Evolutionary conservation across 2,329 filamentous ascomycete species (phyloP).

Genomic region (Xylariomycetidae sp.): DNA sequence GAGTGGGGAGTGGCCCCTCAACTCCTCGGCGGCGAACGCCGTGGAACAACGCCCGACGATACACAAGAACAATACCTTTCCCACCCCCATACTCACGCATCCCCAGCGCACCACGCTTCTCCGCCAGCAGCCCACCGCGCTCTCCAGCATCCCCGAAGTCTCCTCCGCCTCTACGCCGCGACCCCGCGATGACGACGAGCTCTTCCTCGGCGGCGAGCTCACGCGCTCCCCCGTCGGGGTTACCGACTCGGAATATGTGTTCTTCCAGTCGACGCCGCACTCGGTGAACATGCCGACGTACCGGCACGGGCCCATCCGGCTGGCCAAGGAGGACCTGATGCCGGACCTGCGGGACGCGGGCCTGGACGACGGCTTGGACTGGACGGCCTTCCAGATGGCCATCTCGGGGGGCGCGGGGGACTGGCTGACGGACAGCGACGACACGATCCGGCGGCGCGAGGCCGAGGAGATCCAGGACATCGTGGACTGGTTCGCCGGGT

Average conservation of each 20-base stretch:
- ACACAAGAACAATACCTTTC: constrained; percentile 19
- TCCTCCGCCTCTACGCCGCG: constrained; percentile 7
- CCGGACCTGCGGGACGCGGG: constrained; percentile 32
- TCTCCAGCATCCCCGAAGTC: constrained; percentile 26
- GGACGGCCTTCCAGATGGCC: constrained; percentile 63
- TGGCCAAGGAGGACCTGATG: constrained; percentile 40
- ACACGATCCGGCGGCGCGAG: constrained; percentile 33
- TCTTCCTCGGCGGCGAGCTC: constrained; percentile 7
- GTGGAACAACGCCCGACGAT: constrained; percentile 9
- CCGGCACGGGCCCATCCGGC: constrained; percentile 51
- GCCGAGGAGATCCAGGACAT: constrained; percentile 46
- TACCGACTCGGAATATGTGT: constrained; percentile 40
- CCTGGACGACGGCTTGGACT: constrained; percentile 52
- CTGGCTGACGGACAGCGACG: constrained; percentile 39
- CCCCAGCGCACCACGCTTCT: constrained; percentile 13
- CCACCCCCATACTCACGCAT: constrained; percentile 28
- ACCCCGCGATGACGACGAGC: constrained; percentile 11
- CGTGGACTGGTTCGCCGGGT: constrained; percentile 46
- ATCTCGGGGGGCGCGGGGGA: constrained; percentile 55
- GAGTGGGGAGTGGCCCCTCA: constrained; percentile 8
- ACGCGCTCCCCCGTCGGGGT: constrained; percentile 1
- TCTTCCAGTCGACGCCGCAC: constrained; percentile 43
- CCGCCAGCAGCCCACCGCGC: constrained; percentile 17
- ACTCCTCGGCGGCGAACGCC: constrained; percentile 7
- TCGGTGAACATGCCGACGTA: constrained; percentile 46